Evolutionary conservation across 805 yeast genomes (phyloP), one percentile per base, ranked within the genome.

Genomic region (Spathaspora sp.): DNA sequence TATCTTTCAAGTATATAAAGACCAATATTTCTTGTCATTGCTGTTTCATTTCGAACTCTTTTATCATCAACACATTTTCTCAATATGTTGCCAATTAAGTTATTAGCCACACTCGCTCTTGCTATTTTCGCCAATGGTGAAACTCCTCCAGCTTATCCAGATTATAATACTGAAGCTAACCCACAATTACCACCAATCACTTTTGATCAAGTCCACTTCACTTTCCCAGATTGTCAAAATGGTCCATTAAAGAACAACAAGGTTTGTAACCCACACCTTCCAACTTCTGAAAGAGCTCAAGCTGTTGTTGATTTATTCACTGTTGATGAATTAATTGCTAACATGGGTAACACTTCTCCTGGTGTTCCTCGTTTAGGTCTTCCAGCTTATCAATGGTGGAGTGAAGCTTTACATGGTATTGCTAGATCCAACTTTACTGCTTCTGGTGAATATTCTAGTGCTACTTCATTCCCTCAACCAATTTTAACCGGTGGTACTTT

Each of bases 351-450:
- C 45, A 48, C 50, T 16, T 42, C 50, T 16, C 50, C 50, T 17
- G 50, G 46, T 29, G 46, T 48, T 32, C 32, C 31, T 42, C 28
- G 35, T 19, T 48, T 48, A 43, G 50, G 50, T 48, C 32, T 48
- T 48, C 50, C 50, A 42, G 35, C 46, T 16, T 48, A 48, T 19
- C 50, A 48, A 48, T 48, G 50, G 50, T 48, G 50, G 50, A 42
- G 32, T 43, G 50, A 48, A 48, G 50, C 43, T 48, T 42, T 48
- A 26, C 50, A 48, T 26, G 50, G 50, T 48, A 32, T 48, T 48
- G 42, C 46, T 42, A 29, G 42, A 42, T 29, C 46, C 23, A 44
- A 48, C 29, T 48, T 20, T 20, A 32, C 50, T 26, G 19, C 46
- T 18, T 17, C 23, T 23, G 50, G 50, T 23, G 20, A 29, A 19